These are phyloP conservation scores for Radiomyces spectabilis DNA, from an alignment of 192 early-diverging fungal species.

Conservation along the genomic window DNA sequence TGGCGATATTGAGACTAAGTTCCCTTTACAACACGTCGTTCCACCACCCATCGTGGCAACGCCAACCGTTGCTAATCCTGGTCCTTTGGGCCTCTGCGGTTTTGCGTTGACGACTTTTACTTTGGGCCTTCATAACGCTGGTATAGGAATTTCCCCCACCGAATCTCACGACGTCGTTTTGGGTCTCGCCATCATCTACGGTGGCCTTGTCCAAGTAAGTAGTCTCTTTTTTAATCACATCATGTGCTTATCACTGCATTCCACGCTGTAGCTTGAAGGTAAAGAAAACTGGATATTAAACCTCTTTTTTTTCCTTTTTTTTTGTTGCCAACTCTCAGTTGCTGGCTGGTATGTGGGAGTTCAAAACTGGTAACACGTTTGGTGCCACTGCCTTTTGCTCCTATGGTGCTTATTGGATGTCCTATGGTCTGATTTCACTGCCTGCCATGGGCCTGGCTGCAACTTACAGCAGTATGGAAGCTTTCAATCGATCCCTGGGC, in stretches of 20 bases:
- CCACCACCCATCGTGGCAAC: slow-evolving; percentile 22
- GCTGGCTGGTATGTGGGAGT: slow-evolving; percentile 63
- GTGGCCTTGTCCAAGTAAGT: slow-evolving; percentile 58
- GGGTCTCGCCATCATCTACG: slow-evolving; percentile 67
- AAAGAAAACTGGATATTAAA: too few species aligned
- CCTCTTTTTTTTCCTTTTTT: not conserved
- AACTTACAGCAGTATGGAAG: slow-evolving; percentile 25
- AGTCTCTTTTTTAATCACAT: not conserved
- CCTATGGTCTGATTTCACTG: slow-evolving; percentile 46
- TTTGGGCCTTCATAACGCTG: slow-evolving; percentile 65
- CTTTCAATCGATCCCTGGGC: slow-evolving; percentile 39
- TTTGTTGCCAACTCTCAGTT: too few species aligned
- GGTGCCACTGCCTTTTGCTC: slow-evolving; percentile 71
- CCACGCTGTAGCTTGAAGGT: too few species aligned
- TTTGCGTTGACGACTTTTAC: slow-evolving; percentile 68
- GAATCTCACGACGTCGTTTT: slow-evolving; percentile 54
- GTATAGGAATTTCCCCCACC: slow-evolving; percentile 47
- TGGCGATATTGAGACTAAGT: slow-evolving; percentile 13
- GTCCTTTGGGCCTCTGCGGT: slow-evolving; percentile 51
- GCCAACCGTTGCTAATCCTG: slow-evolving; percentile 47
- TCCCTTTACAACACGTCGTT: slow-evolving; percentile 1
- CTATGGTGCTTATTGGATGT: slow-evolving; percentile 57
- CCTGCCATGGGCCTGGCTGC: slow-evolving; percentile 41
- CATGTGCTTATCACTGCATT: too few species aligned
- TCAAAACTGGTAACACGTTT: slow-evolving; percentile 66